These are phyloP conservation scores for Hirschioporus abietinus DNA, from an alignment of 768 basidiomycete species.

Conservation along the genomic window DNA sequence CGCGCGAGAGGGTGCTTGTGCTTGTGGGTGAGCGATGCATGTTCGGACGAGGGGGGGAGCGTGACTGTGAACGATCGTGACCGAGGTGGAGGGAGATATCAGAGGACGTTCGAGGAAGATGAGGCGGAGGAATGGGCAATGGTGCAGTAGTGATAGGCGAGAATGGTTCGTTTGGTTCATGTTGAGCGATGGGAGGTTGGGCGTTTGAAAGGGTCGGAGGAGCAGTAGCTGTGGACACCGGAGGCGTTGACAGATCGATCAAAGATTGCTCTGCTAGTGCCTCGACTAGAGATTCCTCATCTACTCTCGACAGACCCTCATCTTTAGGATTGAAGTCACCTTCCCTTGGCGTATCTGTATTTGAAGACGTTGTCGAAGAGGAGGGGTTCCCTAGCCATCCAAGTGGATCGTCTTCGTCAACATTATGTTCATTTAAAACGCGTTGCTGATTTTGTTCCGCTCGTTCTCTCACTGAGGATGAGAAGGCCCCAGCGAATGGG, in stretches of 20 bases:
- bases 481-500: slow-evolving; percentile 58
- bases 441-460: slow-evolving; percentile 45
- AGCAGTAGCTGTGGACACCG: background rate
- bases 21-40: background rate
- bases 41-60: background rate
- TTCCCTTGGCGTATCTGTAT: background rate
- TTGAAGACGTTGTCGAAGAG: slow-evolving; percentile 1
- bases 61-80: slow-evolving; percentile 5
- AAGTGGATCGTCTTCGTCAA: slow-evolving; percentile 66
- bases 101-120: slow-evolving; percentile 12
- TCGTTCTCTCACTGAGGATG: slow-evolving; percentile 48
- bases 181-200: background rate
- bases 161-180: background rate
- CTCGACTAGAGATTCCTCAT: background rate
- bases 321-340: background rate
- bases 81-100: slow-evolving; percentile 4
- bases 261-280: background rate
- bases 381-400: slow-evolving; percentile 38
- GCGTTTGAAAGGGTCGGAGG: background rate
- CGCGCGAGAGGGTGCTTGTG: slow-evolving; percentile 32
- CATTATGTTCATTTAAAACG: slow-evolving; percentile 58
- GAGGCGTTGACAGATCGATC: background rate
- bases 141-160: slow-evolving; percentile 1
- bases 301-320: slow-evolving; percentile 6
- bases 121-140: slow-evolving; percentile 14